Conservation (phyloP, 495 filamentous ascomycete genomes). For the Penicillium parvum region DNA sequence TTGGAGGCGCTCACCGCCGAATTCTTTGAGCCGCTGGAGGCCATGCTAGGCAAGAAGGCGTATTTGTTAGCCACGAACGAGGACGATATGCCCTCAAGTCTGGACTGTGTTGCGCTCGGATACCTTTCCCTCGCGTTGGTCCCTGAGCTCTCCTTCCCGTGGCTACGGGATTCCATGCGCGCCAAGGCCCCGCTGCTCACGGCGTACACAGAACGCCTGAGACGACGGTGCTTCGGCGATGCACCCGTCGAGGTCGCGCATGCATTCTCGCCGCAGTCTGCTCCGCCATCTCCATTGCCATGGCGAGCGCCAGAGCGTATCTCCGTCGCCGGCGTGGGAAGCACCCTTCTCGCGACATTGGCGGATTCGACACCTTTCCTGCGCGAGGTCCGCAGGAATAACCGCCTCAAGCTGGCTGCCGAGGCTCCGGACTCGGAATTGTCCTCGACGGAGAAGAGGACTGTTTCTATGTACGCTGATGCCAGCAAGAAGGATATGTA, state of each 20-base stretch:
- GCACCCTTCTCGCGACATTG: conserved; percentile 34
- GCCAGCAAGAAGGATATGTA: conserved; percentile 34
- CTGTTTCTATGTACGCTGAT: conserved; percentile 24
- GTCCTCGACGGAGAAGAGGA: conserved; percentile 20
- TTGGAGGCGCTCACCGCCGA: conserved; percentile 64
- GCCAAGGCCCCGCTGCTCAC: conserved; percentile 50
- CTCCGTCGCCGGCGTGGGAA: conserved; percentile 30
- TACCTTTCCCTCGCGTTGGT: conserved; percentile 72
- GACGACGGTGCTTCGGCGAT: conserved; percentile 37
- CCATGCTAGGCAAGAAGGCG: conserved; percentile 53
- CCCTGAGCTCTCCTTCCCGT: conserved; percentile 65
- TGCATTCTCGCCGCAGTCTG: conserved; percentile 20
- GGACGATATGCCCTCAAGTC: conserved; percentile 45
- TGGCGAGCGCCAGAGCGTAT: conserved; percentile 36
- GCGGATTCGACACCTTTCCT: conserved; percentile 41
- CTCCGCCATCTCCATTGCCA: conserved; percentile 23
- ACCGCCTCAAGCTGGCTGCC: conserved; percentile 29
- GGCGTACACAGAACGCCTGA: conserved; percentile 49
- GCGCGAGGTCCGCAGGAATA: conserved; percentile 34
- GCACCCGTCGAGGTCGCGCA: conserved; percentile 22
- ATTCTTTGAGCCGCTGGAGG: conserved; percentile 64
- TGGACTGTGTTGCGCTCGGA: conserved; percentile 75
- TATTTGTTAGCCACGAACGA: conserved; percentile 45
- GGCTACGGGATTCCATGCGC: conserved; percentile 61
- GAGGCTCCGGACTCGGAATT: conserved; percentile 27